Conservation (phyloP, 257 asterid species). For the Ajuga chamaepitys region DNA sequence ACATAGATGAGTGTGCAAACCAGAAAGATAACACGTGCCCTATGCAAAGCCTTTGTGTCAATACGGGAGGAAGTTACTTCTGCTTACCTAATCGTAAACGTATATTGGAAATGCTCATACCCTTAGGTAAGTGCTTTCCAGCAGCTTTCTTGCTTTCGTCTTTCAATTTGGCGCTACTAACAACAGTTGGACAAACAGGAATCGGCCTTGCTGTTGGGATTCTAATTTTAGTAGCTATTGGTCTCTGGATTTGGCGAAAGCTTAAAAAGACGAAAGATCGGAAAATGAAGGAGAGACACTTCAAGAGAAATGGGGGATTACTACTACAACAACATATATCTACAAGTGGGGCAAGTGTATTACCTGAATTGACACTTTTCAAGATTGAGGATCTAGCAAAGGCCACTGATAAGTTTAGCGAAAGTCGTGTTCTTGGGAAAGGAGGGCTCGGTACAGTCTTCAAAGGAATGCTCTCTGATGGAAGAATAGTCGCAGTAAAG, state of each 20-base stretch:
- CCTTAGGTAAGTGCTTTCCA: conserved; percentile 20
- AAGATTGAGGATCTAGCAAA: conserved; percentile 25
- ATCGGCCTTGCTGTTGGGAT: conserved; percentile 9
- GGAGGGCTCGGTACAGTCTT: conserved; percentile 29
- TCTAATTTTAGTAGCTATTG: not conserved
- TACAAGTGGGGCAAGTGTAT: not conserved
- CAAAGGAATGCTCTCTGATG: conserved; percentile 30
- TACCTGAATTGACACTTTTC: conserved; percentile 17
- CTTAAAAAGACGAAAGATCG: conserved; percentile 6
- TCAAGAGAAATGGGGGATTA: conserved; percentile 36
- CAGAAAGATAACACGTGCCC: conserved; percentile 14
- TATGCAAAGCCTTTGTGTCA: conserved; percentile 6
- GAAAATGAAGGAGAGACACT: conserved; percentile 19
- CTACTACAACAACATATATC: conserved; percentile 22
- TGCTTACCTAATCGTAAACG: conserved; percentile 14
- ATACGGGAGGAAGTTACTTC: conserved; percentile 22
- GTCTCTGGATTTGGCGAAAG: conserved; percentile 8
- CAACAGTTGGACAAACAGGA: conserved; percentile 4
- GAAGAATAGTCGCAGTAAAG: conserved; percentile 35
- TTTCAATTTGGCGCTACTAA: not conserved
- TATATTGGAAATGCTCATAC: not conserved
- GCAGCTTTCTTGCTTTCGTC: not conserved
- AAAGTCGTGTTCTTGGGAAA: conserved; percentile 23
- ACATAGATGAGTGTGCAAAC: too few relatives aligned
- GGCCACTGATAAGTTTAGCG: conserved; percentile 27